Base-by-base conservation (phyloP, 1,284 basidiomycete species). In the Moniliella sp. region DNA sequence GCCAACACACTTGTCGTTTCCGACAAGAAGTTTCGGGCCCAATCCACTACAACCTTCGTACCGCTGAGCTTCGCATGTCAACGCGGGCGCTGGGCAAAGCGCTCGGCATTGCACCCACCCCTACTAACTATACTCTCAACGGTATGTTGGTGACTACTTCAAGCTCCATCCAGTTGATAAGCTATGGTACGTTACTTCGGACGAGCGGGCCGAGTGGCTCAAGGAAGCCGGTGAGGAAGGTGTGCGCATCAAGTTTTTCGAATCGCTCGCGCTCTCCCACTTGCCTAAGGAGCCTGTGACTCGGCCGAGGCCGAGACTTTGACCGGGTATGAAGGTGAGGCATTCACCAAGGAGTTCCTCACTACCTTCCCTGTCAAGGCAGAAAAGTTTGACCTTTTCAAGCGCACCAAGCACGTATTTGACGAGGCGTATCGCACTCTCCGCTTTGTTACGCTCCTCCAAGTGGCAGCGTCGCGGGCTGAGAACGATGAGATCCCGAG, bases 31-130 rank as follows among this genome's bases (percentile, higher is more conserved):
- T 54, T 3, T 46, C 41, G 2, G 56, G 52, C 0, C 52, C 56
- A 0, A 45, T 53, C n/a, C 53, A 57, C 25, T 59, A 57, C 39
- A 59, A 59, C 30, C 37, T 59, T 5, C 46, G 56, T 12, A 53
- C 56, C 9, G 53, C 47, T 5, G 56, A 59, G 41, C 43, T 49
- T 2, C 34, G 48, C 2, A 43, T 59, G 38, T 51, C 56, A 2
- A 45, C 44, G 4, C 35, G 44, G 0, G 37, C 43, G 2, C 31
- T 59, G 4, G 37, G 34, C 3, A 35, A 34, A 11, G 31, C 25
- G 2, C 33, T 56, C 4, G 36, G 30, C 1, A 30, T 55, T 1
- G 27, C 15, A 4, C 36, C 33, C 0, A 37, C 35, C 18, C 15
- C 11, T 3, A 25, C 14, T 17, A 8, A 27, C 18, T 1, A n/a